phyloP scores from a whole-genome alignment of 257 asterid genomes.

The Solanum chilense region DNA sequence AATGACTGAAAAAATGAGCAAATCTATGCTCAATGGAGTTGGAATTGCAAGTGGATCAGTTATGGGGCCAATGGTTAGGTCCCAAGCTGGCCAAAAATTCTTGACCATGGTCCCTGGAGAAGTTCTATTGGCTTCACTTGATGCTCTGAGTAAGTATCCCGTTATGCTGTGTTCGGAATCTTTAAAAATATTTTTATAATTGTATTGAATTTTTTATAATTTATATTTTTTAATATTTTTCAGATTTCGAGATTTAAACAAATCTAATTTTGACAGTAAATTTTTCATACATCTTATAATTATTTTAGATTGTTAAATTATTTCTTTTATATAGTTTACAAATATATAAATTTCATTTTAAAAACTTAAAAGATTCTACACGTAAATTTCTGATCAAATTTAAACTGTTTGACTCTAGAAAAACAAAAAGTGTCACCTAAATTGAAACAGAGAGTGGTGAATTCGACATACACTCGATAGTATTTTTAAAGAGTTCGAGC shows the following conservation, averaged over 20 bases:
- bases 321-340: too few relatives aligned
- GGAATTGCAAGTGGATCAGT: slow-evolving; percentile 62
- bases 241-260: fast-evolving
- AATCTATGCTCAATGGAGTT: slow-evolving; percentile 56
- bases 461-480: fast-evolving
- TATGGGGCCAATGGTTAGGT: slow-evolving; percentile 47
- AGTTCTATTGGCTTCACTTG: slow-evolving; percentile 76
- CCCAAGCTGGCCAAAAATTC: slow-evolving; percentile 58
- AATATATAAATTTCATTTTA: too few relatives aligned
- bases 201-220: not conserved
- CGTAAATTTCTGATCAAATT: fast-evolving
- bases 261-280: fast-evolving
- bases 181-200: fast-evolving
- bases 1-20: slow-evolving; percentile 78
- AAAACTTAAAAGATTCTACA: too few relatives aligned
- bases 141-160: slow-evolving; percentile 52
- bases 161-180: fast-evolving
- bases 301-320: too few relatives aligned
- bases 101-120: slow-evolving; percentile 62
- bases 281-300: too few relatives aligned
- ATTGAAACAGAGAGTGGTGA: not conserved
- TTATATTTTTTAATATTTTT: fast-evolving
- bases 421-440: not conserved
- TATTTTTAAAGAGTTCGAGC: not conserved
- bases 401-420: not conserved